These are phyloP conservation scores for Trichoderma parareesei DNA, from an alignment of 495 filamentous ascomycete species.

Conservation along the genomic window DNA sequence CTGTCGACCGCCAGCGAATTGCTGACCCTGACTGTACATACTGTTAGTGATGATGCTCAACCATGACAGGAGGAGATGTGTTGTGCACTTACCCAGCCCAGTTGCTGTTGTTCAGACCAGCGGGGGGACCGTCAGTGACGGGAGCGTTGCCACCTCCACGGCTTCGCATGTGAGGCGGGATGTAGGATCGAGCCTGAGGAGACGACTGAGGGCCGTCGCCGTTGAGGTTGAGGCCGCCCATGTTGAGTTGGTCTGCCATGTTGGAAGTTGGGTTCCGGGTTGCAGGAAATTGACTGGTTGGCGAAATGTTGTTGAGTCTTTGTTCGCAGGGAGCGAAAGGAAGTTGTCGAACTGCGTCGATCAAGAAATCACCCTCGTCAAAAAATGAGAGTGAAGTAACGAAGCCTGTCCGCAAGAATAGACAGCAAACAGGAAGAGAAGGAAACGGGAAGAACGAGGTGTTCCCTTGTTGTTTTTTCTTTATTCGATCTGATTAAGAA, in stretches of 20 bases:
- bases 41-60: neutral
- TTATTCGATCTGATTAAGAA: conserved; percentile 17
- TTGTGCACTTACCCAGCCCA: conserved; percentile 51
- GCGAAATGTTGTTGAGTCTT: conserved; percentile 5
- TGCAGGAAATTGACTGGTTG: conserved; percentile 10
- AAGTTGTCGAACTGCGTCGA: conserved; percentile 2
- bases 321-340: neutral
- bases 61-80: neutral
- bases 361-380: conserved; percentile 1
- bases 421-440: conserved; percentile 18
- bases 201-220: conserved; percentile 56
- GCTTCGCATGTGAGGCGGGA: conserved; percentile 86
- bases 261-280: conserved; percentile 16
- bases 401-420: conserved; percentile 1
- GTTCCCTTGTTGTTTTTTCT: conserved; percentile 14
- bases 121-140: conserved; percentile 26
- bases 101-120: conserved; percentile 51
- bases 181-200: conserved; percentile 63
- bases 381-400: conserved; percentile 11
- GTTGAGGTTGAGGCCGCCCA: conserved; percentile 73
- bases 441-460: conserved; percentile 18
- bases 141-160: conserved; percentile 23
- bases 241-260: conserved; percentile 95
- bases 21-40: conserved; percentile 19
- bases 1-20: conserved; percentile 30